Base-by-base conservation (phyloP, 2,329 filamentous ascomycete species). In the Fusarium avenaceum region DNA sequence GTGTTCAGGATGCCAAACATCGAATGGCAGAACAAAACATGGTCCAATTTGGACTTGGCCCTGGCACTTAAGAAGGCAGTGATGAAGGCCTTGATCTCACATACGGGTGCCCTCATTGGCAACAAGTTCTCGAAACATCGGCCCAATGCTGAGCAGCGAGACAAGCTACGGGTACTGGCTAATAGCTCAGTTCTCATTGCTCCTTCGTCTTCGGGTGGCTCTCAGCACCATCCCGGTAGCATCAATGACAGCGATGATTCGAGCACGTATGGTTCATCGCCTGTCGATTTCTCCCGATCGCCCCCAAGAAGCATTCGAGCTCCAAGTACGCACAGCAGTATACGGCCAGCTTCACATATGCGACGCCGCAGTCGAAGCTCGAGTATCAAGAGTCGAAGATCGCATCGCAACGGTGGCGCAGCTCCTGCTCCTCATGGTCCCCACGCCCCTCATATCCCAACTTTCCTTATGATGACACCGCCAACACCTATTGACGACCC, bases 11-110 rank as follows among this genome's bases (percentile, higher is more conserved):
- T 99, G 80, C 96, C 96, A 5, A 91, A 92, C 3, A 90, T 99
- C 46, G 96, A 99, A 78, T 98, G 97, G 82, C 89, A 93, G 67
- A 99, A 99, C 85, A 99, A 99, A 84, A 98, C 94, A 10, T 99
- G 96, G 96, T 97, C 94, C 8, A 99, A 98, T 77, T 86, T 99
- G 8, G 96, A 99, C 75, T 87, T 99, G 11, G 94, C 95, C 1
- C 85, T 98, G 47, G 92, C 94, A 15, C 85, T 99, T 54, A 98
- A 99, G 82, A 96, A 94, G 76, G 94, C 97, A 46, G 92, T 98
- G 59, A 93, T 97, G 76, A 92, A 94, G 75, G 95, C 96, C 0
- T 85, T 99, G 45, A 96, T 99, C 74, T 96, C 93, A 3, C 96
- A 99, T 76, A 94, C 95, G 1, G 96, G 96, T 35, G 94, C 96